Conservation (phyloP, 495 filamentous ascomycete genomes). For the Filosporella fistucella region DNA sequence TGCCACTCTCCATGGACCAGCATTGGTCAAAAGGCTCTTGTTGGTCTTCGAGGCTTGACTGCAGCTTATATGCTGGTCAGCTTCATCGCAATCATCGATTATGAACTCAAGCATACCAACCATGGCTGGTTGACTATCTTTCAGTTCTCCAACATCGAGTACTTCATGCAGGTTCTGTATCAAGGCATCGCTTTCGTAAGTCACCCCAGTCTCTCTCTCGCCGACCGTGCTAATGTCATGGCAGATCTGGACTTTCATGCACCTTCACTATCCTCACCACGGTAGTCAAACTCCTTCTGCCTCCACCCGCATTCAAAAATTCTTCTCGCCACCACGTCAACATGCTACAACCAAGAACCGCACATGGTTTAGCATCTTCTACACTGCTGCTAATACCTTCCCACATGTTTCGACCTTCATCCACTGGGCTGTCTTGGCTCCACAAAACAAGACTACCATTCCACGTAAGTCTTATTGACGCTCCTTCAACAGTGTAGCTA, state of each 20-base stretch:
- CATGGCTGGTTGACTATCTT: conserved; percentile 37
- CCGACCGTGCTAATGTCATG: not conserved
- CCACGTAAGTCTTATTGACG: conserved; percentile 7
- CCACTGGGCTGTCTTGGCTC: conserved; percentile 38
- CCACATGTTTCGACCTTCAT: conserved; percentile 38
- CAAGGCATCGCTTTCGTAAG: conserved; percentile 37
- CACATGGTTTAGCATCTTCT: conserved; percentile 44
- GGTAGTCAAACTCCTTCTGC: conserved; percentile 24
- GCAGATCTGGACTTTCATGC: conserved; percentile 44
- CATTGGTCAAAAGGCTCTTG: conserved; percentile 37
- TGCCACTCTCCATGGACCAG: conserved; percentile 45
- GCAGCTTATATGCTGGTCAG: conserved; percentile 37
- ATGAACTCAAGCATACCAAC: conserved; percentile 27
- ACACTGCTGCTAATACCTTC: conserved; percentile 38
- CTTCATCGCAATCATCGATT: conserved; percentile 32
- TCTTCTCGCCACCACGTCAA: conserved; percentile 34
- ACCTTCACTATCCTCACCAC: conserved; percentile 37
- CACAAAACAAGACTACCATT: conserved; percentile 14
- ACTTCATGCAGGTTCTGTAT: conserved; percentile 37
- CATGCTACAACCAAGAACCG: conserved; percentile 29
- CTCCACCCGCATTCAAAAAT: conserved; percentile 23
- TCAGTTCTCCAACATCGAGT: conserved; percentile 41
- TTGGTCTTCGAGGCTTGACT: conserved; percentile 32
- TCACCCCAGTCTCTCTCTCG: not conserved
- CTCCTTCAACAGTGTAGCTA: not conserved